Base-by-base conservation (phyloP, 345 rosid species). In the Eucalyptus guilfoylei region DNA sequence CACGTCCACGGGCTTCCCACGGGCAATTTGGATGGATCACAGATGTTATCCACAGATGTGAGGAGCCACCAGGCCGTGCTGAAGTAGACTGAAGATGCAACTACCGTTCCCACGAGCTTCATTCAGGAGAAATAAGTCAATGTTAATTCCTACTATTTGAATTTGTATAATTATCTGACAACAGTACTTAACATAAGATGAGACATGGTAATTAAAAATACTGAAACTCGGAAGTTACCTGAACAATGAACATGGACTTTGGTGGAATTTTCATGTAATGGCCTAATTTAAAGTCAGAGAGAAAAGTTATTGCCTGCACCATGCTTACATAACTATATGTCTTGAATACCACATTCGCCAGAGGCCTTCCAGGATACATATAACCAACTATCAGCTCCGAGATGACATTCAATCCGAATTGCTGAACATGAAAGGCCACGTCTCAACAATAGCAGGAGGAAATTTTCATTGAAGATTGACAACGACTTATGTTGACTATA, bases 221-320 rank as follows among this genome's bases (percentile, higher is more conserved):
- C 4, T 26, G 50, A 67, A 83, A 6, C 24, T 67, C 28, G 80
- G 44, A 49, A 86, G 67, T 62, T 87, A 95, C 95, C 95, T 95
- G 96, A 37, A 90, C 93, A 50, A 93, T 6, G 85, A 93, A 95
- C 95, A 95, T 94, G 49, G 96, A 93, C 91, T 88, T 92, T 2
- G 96, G 96, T 8, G 96, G 95, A 15, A 95, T 90, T 89, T 95
- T 94, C 95, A 95, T 93, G 89, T 93, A 93, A 90, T 95, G 96
- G 15, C 96, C 95, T 14, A 94, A 89, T 90, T 94, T 93, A 92
- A 95, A 94, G 89, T 95, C 96, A 2, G 90, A 67, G 32, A 95
- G 90, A 90, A 94, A 95, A 89, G 62, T 87, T 9, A 94, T 86
- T 60, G 95, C 95, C 76, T 94, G 94, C 13, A 89, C 44, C 93